Percentiles rank a stretch among this genome's conserved stretches.
Conservation (phyloP, 225 moss, liverwort and hornwort genomes). For the Pseudisothecium myosuroides region DNA sequence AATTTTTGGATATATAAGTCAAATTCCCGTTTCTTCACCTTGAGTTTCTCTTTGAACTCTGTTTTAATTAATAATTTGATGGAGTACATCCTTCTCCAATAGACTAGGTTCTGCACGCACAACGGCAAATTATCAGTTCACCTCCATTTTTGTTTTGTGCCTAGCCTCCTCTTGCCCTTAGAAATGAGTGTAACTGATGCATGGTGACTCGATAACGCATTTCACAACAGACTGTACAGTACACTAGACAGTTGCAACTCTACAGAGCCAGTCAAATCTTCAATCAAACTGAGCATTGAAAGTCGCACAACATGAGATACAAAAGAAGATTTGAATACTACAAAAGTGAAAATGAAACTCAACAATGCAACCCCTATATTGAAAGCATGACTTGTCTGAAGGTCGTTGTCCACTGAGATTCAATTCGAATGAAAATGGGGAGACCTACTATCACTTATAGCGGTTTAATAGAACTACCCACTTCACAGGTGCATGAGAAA, state of each 20-base stretch:
- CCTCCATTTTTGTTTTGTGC: no score
- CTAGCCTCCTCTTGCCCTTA: no score
- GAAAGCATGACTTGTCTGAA: no score
- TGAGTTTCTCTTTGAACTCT: background rate
- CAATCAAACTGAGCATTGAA: background rate
- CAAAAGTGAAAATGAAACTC: background rate
- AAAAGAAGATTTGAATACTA: background rate
- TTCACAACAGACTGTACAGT: no score
- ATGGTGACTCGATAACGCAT: no score
- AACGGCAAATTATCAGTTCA: no score
- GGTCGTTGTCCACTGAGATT: background rate
- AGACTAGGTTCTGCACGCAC: background rate
- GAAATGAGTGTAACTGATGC: no score
- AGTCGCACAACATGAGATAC: background rate
- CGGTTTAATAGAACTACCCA: background rate
- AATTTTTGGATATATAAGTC: background rate
- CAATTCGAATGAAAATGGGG: background rate
- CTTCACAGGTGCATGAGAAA: background rate
- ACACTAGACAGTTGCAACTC: background rate
- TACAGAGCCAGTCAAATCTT: background rate
- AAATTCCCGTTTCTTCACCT: background rate
- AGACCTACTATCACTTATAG: background rate
- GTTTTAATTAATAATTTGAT: background rate
- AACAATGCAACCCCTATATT: background rate
- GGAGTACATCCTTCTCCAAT: background rate